Evolutionary conservation across 805 yeast species (phyloP), one percentile per base, ranked within the genome.

Genomic region (Candida nonsorbophila): DNA sequence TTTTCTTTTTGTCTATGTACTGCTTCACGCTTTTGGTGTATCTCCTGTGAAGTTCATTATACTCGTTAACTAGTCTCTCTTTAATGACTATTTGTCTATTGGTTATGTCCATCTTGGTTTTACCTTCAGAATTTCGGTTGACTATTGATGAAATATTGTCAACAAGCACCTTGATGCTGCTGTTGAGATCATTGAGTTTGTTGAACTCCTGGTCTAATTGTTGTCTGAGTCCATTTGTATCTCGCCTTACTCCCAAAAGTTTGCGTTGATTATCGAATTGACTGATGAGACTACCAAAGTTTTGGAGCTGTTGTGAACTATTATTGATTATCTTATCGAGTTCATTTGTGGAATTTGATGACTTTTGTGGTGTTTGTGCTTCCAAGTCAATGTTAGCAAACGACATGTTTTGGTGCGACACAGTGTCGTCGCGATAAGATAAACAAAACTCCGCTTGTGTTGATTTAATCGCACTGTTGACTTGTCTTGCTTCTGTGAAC

Each of bases 41-140:
- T 13, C 33, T 29, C 24, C 55, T 55, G 37, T 70, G 67, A 13
- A 82, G 62, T 12, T 64, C 68, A 17, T 61, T 61, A 41, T 74
- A 77, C 49, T 84, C 90, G 14, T 61, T 62, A 10, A 62, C 57
- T 12, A 84, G 51, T 33, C 81, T 69, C 13, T 73, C 73, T 38
- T 67, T 68, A 6, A 68, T 61, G 38, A 72, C 65, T 13, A 51
- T 37, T 41, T 64, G 70, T 20, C 55, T 39, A 36, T 62, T 62
- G 6, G 69, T 56, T 8, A 64, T 47, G 14, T 51, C 51, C 28
- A 58, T 50, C 23, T 38, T 30, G 18, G 9, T 26, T 11, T 40
- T 44, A 11, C 16, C 41, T 33, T 26, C 52, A 56, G 33, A 62
- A 39, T 29, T 53, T 17, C 42, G 38, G 34, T 51, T 57, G 20